Percentiles rank a stretch among this genome's conserved stretches.
Conservation (phyloP, 73 alveolate genomes). For the Effrenium voratum region DNA sequence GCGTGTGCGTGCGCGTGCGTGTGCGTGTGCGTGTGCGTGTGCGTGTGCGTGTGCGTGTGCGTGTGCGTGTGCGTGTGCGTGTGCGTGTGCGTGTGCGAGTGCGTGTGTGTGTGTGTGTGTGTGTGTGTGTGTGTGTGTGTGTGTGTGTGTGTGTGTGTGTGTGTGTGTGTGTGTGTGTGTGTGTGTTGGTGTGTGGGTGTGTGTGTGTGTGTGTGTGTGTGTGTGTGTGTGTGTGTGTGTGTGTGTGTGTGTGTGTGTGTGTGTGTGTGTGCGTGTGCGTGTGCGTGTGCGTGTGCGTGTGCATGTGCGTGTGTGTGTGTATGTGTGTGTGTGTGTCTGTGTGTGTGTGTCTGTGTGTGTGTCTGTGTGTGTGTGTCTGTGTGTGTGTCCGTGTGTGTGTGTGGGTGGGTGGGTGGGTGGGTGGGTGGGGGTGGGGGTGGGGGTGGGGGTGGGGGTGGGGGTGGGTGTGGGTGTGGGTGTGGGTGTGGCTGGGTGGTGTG, state of each 20-base stretch:
- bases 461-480: no score
- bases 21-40: slow-evolving; percentile 26
- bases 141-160: slow-evolving; percentile 44
- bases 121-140: slow-evolving; percentile 43
- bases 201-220: slow-evolving; percentile 44
- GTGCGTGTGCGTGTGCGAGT: slow-evolving; percentile 21
- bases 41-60: slow-evolving; percentile 21
- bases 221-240: slow-evolving; percentile 43
- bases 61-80: slow-evolving; percentile 27
- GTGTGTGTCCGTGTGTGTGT: no score
- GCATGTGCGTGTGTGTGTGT: slow-evolving; percentile 24
- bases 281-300: slow-evolving; percentile 26
- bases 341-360: slow-evolving; percentile 34
- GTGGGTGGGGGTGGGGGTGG: no score
- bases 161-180: slow-evolving; percentile 43
- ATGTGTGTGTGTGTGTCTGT: slow-evolving; percentile 28
- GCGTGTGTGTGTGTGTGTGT: slow-evolving; percentile 38
- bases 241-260: slow-evolving; percentile 43
- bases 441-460: no score
- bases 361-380: no score
- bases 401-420: no score
- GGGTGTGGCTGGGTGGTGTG: no score
- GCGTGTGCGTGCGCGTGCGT: slow-evolving; percentile 15
- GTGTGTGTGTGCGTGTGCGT: slow-evolving; percentile 34
- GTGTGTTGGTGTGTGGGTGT: slow-evolving; percentile 19